These are phyloP conservation scores for Dactylellina sp. DNA, from an alignment of 2,329 filamentous ascomycete species.

Conservation along the genomic window DNA sequence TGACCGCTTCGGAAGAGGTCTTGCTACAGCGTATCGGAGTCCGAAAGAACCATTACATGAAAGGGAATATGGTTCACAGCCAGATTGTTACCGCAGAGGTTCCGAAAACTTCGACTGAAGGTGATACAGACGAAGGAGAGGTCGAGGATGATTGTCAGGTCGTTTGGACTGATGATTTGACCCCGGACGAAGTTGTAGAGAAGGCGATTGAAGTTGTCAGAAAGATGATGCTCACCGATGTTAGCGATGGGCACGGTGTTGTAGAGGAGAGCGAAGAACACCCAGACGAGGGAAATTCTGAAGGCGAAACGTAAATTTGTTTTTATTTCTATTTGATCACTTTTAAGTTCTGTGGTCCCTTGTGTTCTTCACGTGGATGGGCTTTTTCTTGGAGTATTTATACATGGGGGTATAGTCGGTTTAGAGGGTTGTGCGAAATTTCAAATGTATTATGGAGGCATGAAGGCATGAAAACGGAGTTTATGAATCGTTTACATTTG, in stretches of 20 bases:
- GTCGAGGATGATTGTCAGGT: slow-evolving; percentile 42
- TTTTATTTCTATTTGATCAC: neutral
- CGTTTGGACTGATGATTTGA: slow-evolving; percentile 44
- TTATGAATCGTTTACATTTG: neutral
- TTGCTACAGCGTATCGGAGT: slow-evolving; percentile 44
- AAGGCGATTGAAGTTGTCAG: slow-evolving; percentile 41
- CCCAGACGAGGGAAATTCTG: neutral
- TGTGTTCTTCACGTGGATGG: neutral
- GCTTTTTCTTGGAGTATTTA: slow-evolving; percentile 3
- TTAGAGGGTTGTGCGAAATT: slow-evolving; percentile 10
- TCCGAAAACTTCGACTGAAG: slow-evolving; percentile 14
- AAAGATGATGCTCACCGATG: slow-evolving; percentile 36
- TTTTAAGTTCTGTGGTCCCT: neutral
- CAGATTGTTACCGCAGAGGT: slow-evolving; percentile 53
- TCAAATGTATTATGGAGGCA: slow-evolving; percentile 8
- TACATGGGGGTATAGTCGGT: neutral
- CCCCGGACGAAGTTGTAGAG: slow-evolving; percentile 45
- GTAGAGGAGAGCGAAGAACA: slow-evolving; percentile 1
- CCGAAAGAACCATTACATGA: slow-evolving; percentile 52
- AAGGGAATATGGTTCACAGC: slow-evolving; percentile 48
- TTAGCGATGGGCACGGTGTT: neutral
- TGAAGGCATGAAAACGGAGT: slow-evolving; percentile 25
- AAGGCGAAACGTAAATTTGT: neutral
- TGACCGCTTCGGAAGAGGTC: slow-evolving; percentile 50
- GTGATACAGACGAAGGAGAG: slow-evolving; percentile 8